Percentiles rank a stretch among this genome's conserved stretches.
Evolutionary conservation across 140 eudicot species (phyloP).

Genomic region (Anethum foeniculum): DNA sequence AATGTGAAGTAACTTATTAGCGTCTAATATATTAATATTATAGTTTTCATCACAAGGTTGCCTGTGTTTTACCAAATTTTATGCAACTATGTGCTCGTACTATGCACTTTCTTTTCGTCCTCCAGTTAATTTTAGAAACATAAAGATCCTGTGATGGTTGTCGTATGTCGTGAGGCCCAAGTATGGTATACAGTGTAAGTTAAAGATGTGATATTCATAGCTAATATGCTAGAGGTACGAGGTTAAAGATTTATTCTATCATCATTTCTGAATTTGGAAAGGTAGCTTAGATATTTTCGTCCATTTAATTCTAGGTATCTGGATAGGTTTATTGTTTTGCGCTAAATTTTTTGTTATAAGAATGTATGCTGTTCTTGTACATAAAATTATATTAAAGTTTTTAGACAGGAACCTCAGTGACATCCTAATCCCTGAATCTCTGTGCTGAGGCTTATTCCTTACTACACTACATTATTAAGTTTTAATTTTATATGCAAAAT

Average conservation of each 20-base stretch:
- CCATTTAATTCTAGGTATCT: too few relatives aligned
- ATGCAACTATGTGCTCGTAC: slow-evolving; percentile 69
- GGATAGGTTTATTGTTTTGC: background rate
- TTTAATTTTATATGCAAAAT: too few relatives aligned
- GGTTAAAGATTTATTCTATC: background rate
- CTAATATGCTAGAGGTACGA: background rate
- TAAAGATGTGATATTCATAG: background rate
- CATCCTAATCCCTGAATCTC: too few relatives aligned
- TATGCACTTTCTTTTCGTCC: slow-evolving; percentile 76
- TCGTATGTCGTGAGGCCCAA: slow-evolving; percentile 33
- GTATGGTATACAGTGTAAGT: slow-evolving; percentile 23
- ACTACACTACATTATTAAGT: too few relatives aligned
- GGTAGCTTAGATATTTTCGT: background rate
- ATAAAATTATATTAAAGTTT: background rate
- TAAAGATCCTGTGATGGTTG: slow-evolving; percentile 87
- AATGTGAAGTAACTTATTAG: background rate
- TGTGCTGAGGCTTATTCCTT: too few relatives aligned
- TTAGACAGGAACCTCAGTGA: background rate
- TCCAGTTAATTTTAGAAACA: slow-evolving; percentile 64
- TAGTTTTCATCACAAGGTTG: background rate
- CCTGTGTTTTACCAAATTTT: slow-evolving; percentile 3
- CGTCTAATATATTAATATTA: too few relatives aligned
- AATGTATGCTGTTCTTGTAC: background rate
- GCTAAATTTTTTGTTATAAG: background rate
- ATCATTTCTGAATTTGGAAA: background rate